Base-by-base conservation (phyloP, 2,329 filamentous ascomycete species). In the Colletotrichum sp. region DNA sequence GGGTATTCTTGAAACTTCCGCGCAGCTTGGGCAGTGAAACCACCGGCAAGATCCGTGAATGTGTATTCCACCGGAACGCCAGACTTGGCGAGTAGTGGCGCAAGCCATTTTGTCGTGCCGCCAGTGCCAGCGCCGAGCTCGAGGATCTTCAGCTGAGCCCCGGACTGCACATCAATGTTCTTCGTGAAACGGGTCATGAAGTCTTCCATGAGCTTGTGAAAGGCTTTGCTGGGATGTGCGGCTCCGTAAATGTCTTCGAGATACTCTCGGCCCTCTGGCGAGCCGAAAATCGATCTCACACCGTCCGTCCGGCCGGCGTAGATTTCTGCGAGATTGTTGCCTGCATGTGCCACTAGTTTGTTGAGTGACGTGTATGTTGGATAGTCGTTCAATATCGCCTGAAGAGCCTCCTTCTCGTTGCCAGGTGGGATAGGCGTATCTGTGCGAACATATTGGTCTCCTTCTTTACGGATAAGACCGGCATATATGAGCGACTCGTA, bases 41-140 rank as follows among this genome's bases (percentile, higher is more conserved):
- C 81, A 2, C 80, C 36, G 3, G 83, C 80, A 3, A 88, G 74
- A 55, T 88, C 86, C 2, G 86, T 87, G 68, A 87, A 85, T 1
- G 83, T 85, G 75, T 87, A 88, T 57, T 81, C 79, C 28, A 85
- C 79, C 0, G 81, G 79, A 1, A 82, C 69, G 8, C 80, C 81
- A 3, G 81, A 76, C 1, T 59, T 26, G 2, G 79, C 80, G 3
- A 87, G 79, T 2, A 81, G 26, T 0, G 80, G 81, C 13, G 83
- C 75, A 2, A 73, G 57, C 71, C 71, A 73, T 16, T 73, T 73
- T 3, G 65, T 60, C 21, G 71, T 73, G 5, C 71, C 55, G 1
- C 71, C 71, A 6, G 71, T 73, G 15, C 71, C 71, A 12, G 71
- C 71, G 1, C 71, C 71, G 15, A 73, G 39, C 30, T 73, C 71